Conservation (phyloP, 2,329 filamentous ascomycete species). For the Aspergillus quadrilineatus region DNA sequence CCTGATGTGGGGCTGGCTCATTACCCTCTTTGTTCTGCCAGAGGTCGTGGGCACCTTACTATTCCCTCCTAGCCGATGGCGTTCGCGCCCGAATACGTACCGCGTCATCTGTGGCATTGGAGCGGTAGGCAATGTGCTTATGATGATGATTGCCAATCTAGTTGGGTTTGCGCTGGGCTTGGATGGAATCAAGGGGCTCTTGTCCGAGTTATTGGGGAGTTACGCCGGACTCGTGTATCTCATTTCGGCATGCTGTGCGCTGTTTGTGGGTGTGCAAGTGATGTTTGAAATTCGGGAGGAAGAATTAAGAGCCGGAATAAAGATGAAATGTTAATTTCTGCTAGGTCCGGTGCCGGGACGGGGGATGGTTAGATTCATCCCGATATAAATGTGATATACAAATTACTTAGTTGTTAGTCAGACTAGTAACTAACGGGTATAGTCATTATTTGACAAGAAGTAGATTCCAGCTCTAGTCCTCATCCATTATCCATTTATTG, state of each 20-base stretch:
- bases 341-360: neutral
- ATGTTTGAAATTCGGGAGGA: constrained; percentile 95
- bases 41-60: constrained; percentile 71
- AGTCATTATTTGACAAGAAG: neutral
- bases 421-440: neutral
- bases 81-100: constrained; percentile 67
- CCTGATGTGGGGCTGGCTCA: constrained; percentile 94
- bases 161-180: constrained; percentile 92
- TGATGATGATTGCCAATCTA: constrained; percentile 95
- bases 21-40: constrained; percentile 89
- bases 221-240: constrained; percentile 77
- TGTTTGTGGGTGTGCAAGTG: constrained; percentile 84
- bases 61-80: constrained; percentile 75
- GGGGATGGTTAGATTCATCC: neutral
- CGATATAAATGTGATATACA: neutral
- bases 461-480: too few relatives aligned
- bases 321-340: constrained; percentile 68
- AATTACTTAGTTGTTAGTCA: neutral
- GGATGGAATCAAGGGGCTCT: constrained; percentile 77
- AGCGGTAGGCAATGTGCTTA: constrained; percentile 77
- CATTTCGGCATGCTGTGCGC: constrained; percentile 63
- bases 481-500: too few relatives aligned
- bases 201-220: constrained; percentile 72
- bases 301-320: constrained; percentile 78
- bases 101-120: constrained; percentile 78